Percentiles rank a stretch among this genome's conserved stretches.
These are phyloP conservation scores for Brassica rapa DNA, from an alignment of 345 rosid genomes.

Conservation along the genomic window DNA sequence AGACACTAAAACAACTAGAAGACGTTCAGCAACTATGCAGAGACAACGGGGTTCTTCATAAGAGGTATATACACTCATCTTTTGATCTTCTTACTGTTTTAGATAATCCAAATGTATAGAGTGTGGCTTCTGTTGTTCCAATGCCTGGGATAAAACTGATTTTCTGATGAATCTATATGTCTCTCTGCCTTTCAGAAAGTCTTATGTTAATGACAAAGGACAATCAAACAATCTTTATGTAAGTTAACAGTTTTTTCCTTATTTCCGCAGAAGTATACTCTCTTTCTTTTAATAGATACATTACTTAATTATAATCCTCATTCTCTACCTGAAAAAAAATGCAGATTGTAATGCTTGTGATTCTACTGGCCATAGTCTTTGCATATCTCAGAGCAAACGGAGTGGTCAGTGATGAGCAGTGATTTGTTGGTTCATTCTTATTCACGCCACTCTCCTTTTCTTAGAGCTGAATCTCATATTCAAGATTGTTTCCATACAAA, in stretches of 20 bases:
- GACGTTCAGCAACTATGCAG: constrained; percentile 62
- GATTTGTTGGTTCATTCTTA: constrained; percentile 23
- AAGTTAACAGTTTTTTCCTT: neutral
- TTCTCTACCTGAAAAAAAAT: constrained; percentile 9
- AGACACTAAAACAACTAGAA: constrained; percentile 62
- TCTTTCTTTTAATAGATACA: neutral
- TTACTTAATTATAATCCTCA: neutral
- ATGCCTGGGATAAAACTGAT: neutral
- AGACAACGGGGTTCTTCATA: constrained; percentile 56
- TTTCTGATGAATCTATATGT: constrained; percentile 28
- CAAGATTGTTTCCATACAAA: constrained; percentile 28
- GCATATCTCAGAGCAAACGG: constrained; percentile 46
- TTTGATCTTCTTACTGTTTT: neutral
- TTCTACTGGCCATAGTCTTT: constrained; percentile 52
- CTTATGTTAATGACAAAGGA: constrained; percentile 48
- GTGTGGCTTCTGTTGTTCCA: neutral
- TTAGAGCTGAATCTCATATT: neutral
- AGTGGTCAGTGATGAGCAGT: constrained; percentile 10
- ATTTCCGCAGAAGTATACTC: neutral
- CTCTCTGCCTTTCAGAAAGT: constrained; percentile 53
- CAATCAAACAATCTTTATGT: constrained; percentile 36
- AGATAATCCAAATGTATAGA: neutral
- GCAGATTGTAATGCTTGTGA: constrained; percentile 53
- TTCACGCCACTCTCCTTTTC: constrained; percentile 5
- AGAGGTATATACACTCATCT: constrained; percentile 45